phyloP scores from a whole-genome alignment of 1,284 basidiomycete species.

The Leccinum subfulvum region DNA sequence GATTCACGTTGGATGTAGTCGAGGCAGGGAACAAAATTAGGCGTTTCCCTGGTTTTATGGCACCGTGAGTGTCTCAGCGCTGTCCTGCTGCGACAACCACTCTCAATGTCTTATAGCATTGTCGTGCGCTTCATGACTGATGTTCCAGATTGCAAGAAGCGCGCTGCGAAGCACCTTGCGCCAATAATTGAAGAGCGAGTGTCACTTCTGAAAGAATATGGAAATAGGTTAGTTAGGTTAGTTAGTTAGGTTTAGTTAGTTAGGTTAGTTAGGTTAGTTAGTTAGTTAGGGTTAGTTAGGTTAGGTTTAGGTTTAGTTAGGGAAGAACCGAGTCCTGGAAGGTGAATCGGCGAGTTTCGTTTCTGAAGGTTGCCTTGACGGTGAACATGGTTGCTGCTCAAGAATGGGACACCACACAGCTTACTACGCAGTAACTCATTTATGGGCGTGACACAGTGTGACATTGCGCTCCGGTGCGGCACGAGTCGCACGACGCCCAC shows the following conservation, averaged over 20 bases:
- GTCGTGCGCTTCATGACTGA: not conserved
- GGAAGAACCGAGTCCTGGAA: conserved; percentile 37
- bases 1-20: conserved; percentile 35
- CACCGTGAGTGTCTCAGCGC: conserved; percentile 33
- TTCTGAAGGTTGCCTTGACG: conserved; percentile 53
- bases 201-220: conserved; percentile 31
- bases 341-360: conserved; percentile 49
- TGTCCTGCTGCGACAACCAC: not conserved
- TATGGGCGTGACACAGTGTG: conserved; percentile 27
- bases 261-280: too few relatives aligned
- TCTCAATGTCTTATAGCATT: not conserved
- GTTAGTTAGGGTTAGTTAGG: too few relatives aligned
- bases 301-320: too few relatives aligned
- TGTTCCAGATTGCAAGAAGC: not conserved
- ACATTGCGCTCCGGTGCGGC: conserved; percentile 5
- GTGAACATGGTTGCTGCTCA: conserved; percentile 46
- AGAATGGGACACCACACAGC: conserved; percentile 21
- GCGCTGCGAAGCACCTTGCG: conserved; percentile 28
- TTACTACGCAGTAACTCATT: conserved; percentile 18
- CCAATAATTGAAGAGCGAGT: conserved; percentile 40
- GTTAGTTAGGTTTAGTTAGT: too few relatives aligned
- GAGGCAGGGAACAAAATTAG: conserved; percentile 29
- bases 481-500: not conserved
- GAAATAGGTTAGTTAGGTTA: too few relatives aligned
- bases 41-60: conserved; percentile 38